A percentile compares a stretch with the other conserved stretches of the same genome.
Conservation (phyloP, 768 basidiomycete species). For the Mycena olivaceomarginata region DNA sequence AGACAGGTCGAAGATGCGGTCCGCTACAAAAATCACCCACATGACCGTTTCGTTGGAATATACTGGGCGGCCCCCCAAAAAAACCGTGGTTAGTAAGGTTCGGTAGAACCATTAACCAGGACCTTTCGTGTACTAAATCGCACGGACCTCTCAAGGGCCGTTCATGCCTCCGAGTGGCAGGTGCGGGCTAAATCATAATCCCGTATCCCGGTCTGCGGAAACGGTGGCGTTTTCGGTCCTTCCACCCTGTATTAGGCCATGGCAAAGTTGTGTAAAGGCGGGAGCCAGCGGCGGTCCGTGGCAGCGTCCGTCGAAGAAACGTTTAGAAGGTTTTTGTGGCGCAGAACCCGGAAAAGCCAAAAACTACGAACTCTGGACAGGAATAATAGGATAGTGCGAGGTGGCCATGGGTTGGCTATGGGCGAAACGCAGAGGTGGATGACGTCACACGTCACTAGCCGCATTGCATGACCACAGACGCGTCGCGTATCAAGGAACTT, state of each 20-base stretch:
- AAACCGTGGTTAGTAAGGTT: constrained; percentile 32
- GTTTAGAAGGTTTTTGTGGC: constrained; percentile 13
- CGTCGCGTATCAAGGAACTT: too few species aligned
- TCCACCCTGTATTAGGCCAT: too few species aligned
- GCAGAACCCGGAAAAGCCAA: neutral
- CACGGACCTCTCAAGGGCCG: constrained; percentile 27
- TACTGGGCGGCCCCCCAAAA: neutral
- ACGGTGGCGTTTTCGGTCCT: too few species aligned
- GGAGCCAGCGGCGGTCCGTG: constrained; percentile 4
- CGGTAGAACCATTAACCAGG: constrained; percentile 36
- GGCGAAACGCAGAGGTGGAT: neutral
- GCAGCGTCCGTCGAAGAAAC: neutral
- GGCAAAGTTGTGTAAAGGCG: neutral
- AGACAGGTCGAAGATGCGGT: constrained; percentile 38
- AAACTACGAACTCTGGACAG: neutral
- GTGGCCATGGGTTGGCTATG: too few species aligned
- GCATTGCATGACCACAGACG: too few species aligned
- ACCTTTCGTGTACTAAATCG: constrained; percentile 32
- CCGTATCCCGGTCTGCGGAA: neutral
- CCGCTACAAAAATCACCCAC: constrained; percentile 18
- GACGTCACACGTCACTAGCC: neutral
- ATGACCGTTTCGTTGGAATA: constrained; percentile 35
- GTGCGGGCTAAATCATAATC: too few species aligned
- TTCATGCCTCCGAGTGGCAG: neutral
- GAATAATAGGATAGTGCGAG: neutral